phyloP scores from a whole-genome alignment of 148 eudicot species.

The Drosera capensis region DNA sequence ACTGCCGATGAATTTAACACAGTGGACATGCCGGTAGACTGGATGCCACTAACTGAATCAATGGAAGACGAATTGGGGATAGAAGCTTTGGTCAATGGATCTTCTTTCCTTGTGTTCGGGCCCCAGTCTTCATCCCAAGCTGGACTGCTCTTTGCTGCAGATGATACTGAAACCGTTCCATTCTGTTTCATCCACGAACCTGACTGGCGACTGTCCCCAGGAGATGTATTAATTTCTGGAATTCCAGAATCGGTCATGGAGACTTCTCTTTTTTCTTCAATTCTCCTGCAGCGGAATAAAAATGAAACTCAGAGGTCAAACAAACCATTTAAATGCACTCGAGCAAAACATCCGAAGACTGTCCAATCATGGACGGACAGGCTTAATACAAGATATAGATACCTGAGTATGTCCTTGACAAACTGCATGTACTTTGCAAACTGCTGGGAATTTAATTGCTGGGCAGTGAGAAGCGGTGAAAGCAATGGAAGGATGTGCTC shows the following conservation, averaged over 20 bases:
- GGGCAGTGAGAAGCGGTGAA: conserved; percentile 64
- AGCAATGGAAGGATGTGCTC: conserved; percentile 85
- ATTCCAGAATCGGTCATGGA: conserved; percentile 50
- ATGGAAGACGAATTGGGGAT: conserved; percentile 11
- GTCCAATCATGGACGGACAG: neutral
- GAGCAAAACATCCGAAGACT: neutral
- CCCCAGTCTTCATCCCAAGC: conserved; percentile 96
- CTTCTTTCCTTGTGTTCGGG: conserved; percentile 20
- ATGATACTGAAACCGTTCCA: conserved; percentile 21
- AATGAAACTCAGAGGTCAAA: conserved; percentile 1
- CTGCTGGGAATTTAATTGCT: conserved; percentile 91
- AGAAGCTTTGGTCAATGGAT: conserved; percentile 18
- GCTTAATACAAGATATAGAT: conserved; percentile 4
- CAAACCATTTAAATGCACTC: neutral
- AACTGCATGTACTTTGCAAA: conserved; percentile 94
- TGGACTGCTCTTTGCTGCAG: conserved; percentile 32
- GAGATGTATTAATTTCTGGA: conserved; percentile 36
- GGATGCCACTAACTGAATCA: conserved; percentile 23
- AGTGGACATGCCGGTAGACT: conserved; percentile 9
- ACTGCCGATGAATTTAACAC: conserved; percentile 10
- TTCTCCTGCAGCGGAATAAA: conserved; percentile 55
- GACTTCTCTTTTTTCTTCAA: conserved; percentile 94
- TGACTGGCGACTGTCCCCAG: conserved; percentile 15
- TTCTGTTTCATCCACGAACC: conserved; percentile 21
- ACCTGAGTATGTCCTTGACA: conserved; percentile 84